Percentiles rank a stretch among this genome's conserved stretches.
These are phyloP conservation scores for Casuarina equisetifolia DNA, from an alignment of 306 rosid species.

Conservation along the genomic window DNA sequence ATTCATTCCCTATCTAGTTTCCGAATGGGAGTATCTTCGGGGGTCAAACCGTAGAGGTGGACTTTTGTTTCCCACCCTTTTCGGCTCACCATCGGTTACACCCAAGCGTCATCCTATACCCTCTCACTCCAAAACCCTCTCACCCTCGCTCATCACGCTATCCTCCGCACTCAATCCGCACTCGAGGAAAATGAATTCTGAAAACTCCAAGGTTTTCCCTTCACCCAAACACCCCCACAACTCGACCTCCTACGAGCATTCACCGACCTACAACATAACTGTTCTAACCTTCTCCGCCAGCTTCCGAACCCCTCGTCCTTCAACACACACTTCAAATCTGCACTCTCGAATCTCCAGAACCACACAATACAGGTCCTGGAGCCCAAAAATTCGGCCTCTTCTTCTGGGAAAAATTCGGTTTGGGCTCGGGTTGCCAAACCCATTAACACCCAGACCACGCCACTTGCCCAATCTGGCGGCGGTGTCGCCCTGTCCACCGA, in stretches of 20 bases:
- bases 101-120: background rate
- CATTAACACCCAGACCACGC: constrained; percentile 10
- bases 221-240: constrained; percentile 19
- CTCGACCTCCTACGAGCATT: constrained; percentile 39
- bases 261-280: constrained; percentile 40
- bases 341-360: constrained; percentile 40
- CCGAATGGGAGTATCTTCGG: no score
- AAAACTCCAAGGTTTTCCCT: constrained; percentile 26
- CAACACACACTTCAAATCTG: constrained; percentile 41
- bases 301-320: constrained; percentile 32
- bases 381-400: constrained; percentile 29
- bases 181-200: constrained; percentile 35
- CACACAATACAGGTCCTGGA: constrained; percentile 34
- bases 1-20: no score
- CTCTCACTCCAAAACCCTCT: background rate
- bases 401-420: constrained; percentile 25
- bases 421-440: constrained; percentile 62
- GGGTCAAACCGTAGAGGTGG: no score
- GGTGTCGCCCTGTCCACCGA: constrained; percentile 45
- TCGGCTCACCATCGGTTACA: background rate
- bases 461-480: constrained; percentile 10
- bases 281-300: constrained; percentile 40
- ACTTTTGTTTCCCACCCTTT: no score
- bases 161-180: background rate
- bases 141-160: background rate